Percentiles rank a stretch among this genome's conserved stretches.
Evolutionary conservation across 495 filamentous ascomycete species (phyloP).

Genomic region (Aspergillus olivimuriae): DNA sequence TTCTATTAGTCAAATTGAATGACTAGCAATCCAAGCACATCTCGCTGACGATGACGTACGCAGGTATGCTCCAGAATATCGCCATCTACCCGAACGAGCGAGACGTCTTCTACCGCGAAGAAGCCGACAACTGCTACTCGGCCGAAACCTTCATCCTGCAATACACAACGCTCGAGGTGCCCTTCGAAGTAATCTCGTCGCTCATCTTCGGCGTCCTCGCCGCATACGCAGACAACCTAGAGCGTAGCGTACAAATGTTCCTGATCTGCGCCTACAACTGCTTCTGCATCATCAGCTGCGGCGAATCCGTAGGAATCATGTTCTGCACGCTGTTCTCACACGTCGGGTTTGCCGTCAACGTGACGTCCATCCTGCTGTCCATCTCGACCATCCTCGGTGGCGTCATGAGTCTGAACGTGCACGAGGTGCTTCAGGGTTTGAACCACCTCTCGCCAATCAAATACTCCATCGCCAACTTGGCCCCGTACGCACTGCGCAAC

Average conservation of each 20-base stretch:
- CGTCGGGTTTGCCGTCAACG: conserved; percentile 67
- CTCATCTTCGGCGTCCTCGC: conserved; percentile 58
- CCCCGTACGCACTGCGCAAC: conserved; percentile 49
- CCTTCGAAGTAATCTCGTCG: conserved; percentile 58
- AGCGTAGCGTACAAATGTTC: conserved; percentile 53
- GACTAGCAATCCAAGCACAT: background rate
- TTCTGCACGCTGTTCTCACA: conserved; percentile 71
- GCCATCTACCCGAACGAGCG: conserved; percentile 63
- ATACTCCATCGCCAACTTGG: conserved; percentile 57
- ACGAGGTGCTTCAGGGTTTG: conserved; percentile 55
- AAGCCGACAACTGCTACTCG: conserved; percentile 61
- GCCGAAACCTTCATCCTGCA: conserved; percentile 60
- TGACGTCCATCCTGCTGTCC: conserved; percentile 56
- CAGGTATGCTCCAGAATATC: conserved; percentile 70
- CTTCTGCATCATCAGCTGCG: conserved; percentile 66
- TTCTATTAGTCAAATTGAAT: background rate
- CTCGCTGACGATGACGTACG: background rate
- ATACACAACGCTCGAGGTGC: conserved; percentile 61
- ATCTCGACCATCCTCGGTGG: conserved; percentile 63
- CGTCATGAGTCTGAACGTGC: conserved; percentile 60
- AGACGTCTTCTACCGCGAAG: conserved; percentile 65
- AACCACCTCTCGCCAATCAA: conserved; percentile 67
- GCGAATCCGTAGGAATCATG: conserved; percentile 71
- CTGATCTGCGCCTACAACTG: conserved; percentile 60
- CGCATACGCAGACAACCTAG: conserved; percentile 51